Percentiles rank a stretch among this genome's conserved stretches.
Evolutionary conservation across 2,329 filamentous ascomycete genomes (phyloP).

Genomic region (Leptoxyphium fumago): DNA sequence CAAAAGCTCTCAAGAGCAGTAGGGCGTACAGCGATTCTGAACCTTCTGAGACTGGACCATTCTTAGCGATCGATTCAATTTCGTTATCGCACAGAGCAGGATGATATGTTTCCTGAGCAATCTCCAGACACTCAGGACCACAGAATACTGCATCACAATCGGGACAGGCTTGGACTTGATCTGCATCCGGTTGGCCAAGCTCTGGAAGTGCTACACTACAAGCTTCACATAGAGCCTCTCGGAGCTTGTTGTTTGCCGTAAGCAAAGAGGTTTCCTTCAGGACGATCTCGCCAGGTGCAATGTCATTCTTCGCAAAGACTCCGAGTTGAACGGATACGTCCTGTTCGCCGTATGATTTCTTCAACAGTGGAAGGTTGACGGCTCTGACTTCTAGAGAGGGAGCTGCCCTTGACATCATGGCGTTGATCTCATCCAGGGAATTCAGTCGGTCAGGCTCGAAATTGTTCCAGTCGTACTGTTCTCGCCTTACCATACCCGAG

Average conservation of each 20-base stretch:
- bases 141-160: slow-evolving; percentile 49
- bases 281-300: slow-evolving; percentile 60
- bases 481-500: slow-evolving; percentile 50
- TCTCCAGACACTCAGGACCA: slow-evolving; percentile 39
- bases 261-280: slow-evolving; percentile 73
- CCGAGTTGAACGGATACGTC: slow-evolving; percentile 49
- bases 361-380: slow-evolving; percentile 58
- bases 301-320: slow-evolving; percentile 73
- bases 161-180: slow-evolving; percentile 29
- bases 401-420: slow-evolving; percentile 51
- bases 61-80: slow-evolving; percentile 43
- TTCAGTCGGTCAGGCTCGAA: slow-evolving; percentile 45
- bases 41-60: slow-evolving; percentile 41
- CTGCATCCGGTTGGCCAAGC: slow-evolving; percentile 11
- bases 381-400: slow-evolving; percentile 70
- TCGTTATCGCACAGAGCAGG: slow-evolving; percentile 41
- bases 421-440: slow-evolving; percentile 54
- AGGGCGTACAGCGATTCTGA: slow-evolving; percentile 47
- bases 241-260: slow-evolving; percentile 76
- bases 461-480: slow-evolving; percentile 49
- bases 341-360: background rate
- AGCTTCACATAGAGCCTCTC: slow-evolving; percentile 78
- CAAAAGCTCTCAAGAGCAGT: slow-evolving; percentile 42
- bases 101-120: slow-evolving; percentile 43
- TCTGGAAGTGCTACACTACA: slow-evolving; percentile 60